phyloP scores from a whole-genome alignment of 257 asterid genomes.

The Dorcoceras hygrometricum region DNA sequence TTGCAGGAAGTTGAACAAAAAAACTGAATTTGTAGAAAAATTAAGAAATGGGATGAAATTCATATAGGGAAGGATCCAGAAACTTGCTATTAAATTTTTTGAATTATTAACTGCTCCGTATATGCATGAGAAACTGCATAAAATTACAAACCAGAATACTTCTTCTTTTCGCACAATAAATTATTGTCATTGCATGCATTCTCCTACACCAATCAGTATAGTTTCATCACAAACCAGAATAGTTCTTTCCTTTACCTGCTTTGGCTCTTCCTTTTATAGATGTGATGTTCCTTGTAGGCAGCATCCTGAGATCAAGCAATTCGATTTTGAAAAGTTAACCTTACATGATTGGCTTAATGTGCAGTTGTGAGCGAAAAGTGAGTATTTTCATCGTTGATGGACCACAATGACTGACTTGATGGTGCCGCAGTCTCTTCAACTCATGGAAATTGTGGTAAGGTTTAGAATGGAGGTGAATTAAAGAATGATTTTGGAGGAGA shows the following conservation, averaged over 20 bases:
- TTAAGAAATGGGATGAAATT: not conserved
- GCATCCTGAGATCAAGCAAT: constrained; percentile 11
- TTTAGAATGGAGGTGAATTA: constrained; percentile 23
- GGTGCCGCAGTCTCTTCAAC: constrained; percentile 19
- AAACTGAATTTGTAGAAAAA: not conserved
- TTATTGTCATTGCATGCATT: constrained; percentile 16
- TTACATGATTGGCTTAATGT: constrained; percentile 12
- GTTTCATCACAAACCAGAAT: constrained; percentile 15
- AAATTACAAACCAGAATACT: constrained; percentile 3
- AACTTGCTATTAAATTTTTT: no score
- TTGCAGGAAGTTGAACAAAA: not conserved
- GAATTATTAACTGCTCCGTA: not conserved
- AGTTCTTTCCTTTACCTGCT: constrained; percentile 9
- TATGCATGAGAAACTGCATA: constrained; percentile 13
- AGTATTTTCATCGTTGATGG: not conserved
- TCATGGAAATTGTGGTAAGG: constrained; percentile 7
- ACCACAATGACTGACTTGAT: constrained; percentile 9
- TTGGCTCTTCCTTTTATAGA: constrained; percentile 6
- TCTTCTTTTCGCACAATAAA: constrained; percentile 10
- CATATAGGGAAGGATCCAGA: not conserved
- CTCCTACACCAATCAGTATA: constrained; percentile 6
- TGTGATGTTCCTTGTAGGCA: constrained; percentile 15
- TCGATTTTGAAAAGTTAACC: not conserved
- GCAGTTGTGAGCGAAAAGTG: constrained; percentile 23
- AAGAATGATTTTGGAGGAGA: constrained; percentile 24